Base-by-base conservation (phyloP, 495 filamentous ascomycete species). In the Schizothecium vesticola region DNA sequence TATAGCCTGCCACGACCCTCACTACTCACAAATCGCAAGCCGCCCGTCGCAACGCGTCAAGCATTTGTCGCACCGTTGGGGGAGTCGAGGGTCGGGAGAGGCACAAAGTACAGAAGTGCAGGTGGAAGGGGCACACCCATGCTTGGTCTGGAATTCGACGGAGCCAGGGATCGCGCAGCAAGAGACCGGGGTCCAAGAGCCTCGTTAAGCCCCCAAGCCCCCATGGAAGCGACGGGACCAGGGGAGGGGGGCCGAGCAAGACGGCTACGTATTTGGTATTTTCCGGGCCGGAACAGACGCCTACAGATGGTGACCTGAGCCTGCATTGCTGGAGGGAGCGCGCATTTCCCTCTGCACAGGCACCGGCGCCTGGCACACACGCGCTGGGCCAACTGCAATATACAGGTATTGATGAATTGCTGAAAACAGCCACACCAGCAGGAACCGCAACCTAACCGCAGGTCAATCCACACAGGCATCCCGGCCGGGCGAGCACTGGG, bases 391-490 rank as follows among this genome's bases (percentile, higher is more conserved):
- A 43, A 43, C 33, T 43, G 33, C 43, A 71, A 73, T 71, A 68
- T 71, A 70, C 58, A 57, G 63, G 68, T 71, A 74, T 74, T 69
- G 72, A 70, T 66, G 70, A 70, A 73, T 73, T 74, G 69, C 69
- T 69, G 65, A 75, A 62, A 74, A 68, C 73, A 77, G 75, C 73
- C 73, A 76, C 72, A 74, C 70, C 67, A 71, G 67, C 71, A 68
- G 65, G 64, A 65, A 55, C 51, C 56, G 21, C 71, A 65, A 43
- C 67, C 71, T 67, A 65, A 65, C 67, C 71, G 69, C 68, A 74
- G 73, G 72, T 76, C 73, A 76, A 63, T 75, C 70, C 70, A 74
- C 71, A 67, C 66, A 74, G 76, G 74, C 73, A 78, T 74, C 67
- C 74, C 76, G 77, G 77, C 74, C 76, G 43, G 43, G 43, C 33